These are phyloP conservation scores for Penicillium sclerotigenum DNA, from an alignment of 2,329 filamentous ascomycete species.

Conservation along the genomic window DNA sequence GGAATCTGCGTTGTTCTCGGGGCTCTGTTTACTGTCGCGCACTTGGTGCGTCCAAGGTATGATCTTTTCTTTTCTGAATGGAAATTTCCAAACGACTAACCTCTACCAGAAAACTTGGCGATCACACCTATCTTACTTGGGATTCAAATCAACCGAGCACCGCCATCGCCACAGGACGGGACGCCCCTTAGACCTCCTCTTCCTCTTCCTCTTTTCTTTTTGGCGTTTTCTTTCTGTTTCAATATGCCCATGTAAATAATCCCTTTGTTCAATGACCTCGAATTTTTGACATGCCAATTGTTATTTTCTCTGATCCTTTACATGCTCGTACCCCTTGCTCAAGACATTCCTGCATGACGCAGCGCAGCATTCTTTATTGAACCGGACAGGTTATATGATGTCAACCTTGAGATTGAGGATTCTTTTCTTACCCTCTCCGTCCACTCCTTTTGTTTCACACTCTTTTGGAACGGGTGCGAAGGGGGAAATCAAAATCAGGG, in stretches of 20 bases:
- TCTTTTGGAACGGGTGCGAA: conserved; percentile 6
- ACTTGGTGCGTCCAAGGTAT: conserved; percentile 85
- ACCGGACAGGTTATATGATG: not conserved
- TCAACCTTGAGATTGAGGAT: not conserved
- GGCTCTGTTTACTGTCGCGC: conserved; percentile 80
- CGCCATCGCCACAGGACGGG: conserved; percentile 55
- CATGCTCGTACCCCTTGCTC: conserved; percentile 14
- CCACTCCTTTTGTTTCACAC: not conserved
- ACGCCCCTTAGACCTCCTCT: conserved; percentile 32
- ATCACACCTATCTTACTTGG: conserved; percentile 97
- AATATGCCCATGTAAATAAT: conserved; percentile 18
- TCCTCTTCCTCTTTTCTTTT: not conserved
- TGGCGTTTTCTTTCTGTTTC: conserved; percentile 4
- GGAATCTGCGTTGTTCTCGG: conserved; percentile 90
- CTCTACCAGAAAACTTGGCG: conserved; percentile 77
- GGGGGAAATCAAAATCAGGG: conserved; percentile 11
- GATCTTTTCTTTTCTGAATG: conserved; percentile 23
- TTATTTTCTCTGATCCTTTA: not conserved
- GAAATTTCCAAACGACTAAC: not conserved
- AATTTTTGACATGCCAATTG: conserved; percentile 12
- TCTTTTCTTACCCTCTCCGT: not conserved
- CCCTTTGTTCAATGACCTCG: conserved; percentile 12
- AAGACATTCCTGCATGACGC: conserved; percentile 20
- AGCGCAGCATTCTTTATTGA: conserved; percentile 20
- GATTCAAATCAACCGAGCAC: conserved; percentile 67